These are phyloP conservation scores for Tolypocladium tundrense DNA, from an alignment of 2,329 filamentous ascomycete species.

Conservation along the genomic window DNA sequence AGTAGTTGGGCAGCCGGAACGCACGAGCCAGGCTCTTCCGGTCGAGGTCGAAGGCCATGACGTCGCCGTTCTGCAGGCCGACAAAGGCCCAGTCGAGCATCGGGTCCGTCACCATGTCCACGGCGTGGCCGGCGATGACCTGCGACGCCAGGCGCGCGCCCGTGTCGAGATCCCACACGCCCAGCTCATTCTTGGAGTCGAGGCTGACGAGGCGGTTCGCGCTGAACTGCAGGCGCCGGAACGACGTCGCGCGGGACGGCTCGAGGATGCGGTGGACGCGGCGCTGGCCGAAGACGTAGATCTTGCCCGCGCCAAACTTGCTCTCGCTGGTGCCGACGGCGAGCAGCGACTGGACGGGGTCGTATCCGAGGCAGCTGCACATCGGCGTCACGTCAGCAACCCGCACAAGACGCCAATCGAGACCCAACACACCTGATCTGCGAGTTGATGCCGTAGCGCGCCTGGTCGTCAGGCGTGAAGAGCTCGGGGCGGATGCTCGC, in stretches of 20 bases:
- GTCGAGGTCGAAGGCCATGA: slow-evolving; percentile 90
- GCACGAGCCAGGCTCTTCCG: slow-evolving; percentile 57
- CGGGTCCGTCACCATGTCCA: slow-evolving; percentile 69
- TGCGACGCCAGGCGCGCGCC: slow-evolving; percentile 58
- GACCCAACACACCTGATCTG: slow-evolving; percentile 45
- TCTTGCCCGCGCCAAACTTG: slow-evolving; percentile 73
- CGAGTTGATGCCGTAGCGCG: slow-evolving; percentile 73
- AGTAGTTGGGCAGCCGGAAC: slow-evolving; percentile 80
- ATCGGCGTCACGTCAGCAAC: slow-evolving; percentile 2
- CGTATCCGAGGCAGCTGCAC: slow-evolving; percentile 68
- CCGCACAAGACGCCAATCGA: slow-evolving; percentile 1
- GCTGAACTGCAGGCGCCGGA: slow-evolving; percentile 72
- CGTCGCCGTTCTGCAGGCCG: slow-evolving; percentile 71
- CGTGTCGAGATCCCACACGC: slow-evolving; percentile 69
- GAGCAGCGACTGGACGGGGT: slow-evolving; percentile 86
- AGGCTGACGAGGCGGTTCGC: slow-evolving; percentile 76
- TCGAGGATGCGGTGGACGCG: slow-evolving; percentile 68
- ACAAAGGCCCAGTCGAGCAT: slow-evolving; percentile 90
- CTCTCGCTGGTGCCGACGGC: slow-evolving; percentile 86
- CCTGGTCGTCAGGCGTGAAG: slow-evolving; percentile 76
- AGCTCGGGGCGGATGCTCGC: slow-evolving; percentile 66
- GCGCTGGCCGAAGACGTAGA: slow-evolving; percentile 79
- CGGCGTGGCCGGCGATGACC: slow-evolving; percentile 67
- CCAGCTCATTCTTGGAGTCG: slow-evolving; percentile 77
- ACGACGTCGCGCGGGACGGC: slow-evolving; percentile 61